Percentiles rank a stretch among this genome's conserved stretches.
Conservation (phyloP, 345 rosid species). For the Moringa oleifera region DNA sequence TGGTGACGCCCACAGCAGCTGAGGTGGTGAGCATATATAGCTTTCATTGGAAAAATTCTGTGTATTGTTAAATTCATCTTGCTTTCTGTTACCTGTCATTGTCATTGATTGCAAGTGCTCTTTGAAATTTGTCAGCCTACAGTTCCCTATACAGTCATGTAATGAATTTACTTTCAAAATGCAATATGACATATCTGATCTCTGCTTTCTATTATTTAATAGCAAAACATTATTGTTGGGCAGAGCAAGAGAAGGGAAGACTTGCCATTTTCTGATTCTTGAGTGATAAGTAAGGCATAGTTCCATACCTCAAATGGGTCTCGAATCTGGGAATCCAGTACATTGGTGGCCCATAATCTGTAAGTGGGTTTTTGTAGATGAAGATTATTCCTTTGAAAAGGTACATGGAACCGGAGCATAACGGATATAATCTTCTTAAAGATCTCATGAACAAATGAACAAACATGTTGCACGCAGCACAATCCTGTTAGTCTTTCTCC, state of each 20-base stretch:
- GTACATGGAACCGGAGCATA: too few relatives aligned
- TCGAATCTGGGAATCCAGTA: not conserved
- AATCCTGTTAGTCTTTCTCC: too few relatives aligned
- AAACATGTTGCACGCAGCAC: too few relatives aligned
- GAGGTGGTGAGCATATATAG: conserved; percentile 42
- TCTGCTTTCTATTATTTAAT: too few relatives aligned
- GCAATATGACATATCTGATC: too few relatives aligned
- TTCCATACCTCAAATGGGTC: not conserved
- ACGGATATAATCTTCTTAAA: too few relatives aligned
- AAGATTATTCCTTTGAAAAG: too few relatives aligned
- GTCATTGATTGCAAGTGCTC: conserved; percentile 19
- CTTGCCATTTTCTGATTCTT: conserved; percentile 13
- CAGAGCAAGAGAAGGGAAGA: conserved; percentile 22
- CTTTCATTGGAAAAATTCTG: conserved; percentile 10
- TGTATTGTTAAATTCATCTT: conserved; percentile 3
- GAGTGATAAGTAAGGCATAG: not conserved
- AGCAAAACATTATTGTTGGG: conserved; percentile 26
- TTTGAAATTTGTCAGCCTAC: conserved; percentile 22
- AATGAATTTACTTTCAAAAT: too few relatives aligned
- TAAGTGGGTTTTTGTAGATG: not conserved
- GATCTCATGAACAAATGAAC: too few relatives aligned
- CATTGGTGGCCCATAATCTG: not conserved
- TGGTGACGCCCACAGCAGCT: conserved; percentile 13
- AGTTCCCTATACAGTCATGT: conserved; percentile 10
- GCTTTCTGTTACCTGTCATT: conserved; percentile 29